These are phyloP conservation scores for Balakata baccata DNA, from an alignment of 345 rosid species.

Conservation along the genomic window DNA sequence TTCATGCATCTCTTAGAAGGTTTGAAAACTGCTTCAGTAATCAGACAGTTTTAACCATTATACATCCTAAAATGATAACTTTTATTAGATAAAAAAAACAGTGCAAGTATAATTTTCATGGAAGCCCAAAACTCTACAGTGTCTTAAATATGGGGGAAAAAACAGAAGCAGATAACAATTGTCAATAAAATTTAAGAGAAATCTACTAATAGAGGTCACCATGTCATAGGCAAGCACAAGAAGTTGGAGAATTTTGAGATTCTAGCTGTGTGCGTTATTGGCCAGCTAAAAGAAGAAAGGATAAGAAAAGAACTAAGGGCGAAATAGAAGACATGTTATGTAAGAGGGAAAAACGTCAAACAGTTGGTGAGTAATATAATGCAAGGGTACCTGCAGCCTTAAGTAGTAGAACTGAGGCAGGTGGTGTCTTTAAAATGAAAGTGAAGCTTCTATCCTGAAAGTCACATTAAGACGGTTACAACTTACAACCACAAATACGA, in stretches of 20 bases:
- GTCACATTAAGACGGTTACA: slow-evolving; percentile 9
- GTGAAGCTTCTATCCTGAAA: slow-evolving; percentile 93
- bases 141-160: too few relatives aligned
- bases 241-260: background rate
- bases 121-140: too few relatives aligned
- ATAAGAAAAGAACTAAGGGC: too few relatives aligned
- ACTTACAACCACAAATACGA: background rate
- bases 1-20: too few relatives aligned
- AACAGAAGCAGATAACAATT: background rate
- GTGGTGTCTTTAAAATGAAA: slow-evolving; percentile 89
- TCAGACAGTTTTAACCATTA: too few relatives aligned
- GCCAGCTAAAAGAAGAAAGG: background rate
- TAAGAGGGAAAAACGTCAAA: background rate
- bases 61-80: too few relatives aligned
- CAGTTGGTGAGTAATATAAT: background rate
- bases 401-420: slow-evolving; percentile 88
- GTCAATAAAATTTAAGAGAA: background rate
- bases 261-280: background rate
- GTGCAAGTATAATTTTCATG: too few relatives aligned
- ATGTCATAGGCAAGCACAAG: background rate
- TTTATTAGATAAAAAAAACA: too few relatives aligned
- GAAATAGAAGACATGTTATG: too few relatives aligned
- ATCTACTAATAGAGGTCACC: background rate
- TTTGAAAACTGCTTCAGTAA: too few relatives aligned
- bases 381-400: slow-evolving; percentile 78